Evolutionary conservation across 345 rosid species (phyloP).

Genomic region (Gossypium australe): DNA sequence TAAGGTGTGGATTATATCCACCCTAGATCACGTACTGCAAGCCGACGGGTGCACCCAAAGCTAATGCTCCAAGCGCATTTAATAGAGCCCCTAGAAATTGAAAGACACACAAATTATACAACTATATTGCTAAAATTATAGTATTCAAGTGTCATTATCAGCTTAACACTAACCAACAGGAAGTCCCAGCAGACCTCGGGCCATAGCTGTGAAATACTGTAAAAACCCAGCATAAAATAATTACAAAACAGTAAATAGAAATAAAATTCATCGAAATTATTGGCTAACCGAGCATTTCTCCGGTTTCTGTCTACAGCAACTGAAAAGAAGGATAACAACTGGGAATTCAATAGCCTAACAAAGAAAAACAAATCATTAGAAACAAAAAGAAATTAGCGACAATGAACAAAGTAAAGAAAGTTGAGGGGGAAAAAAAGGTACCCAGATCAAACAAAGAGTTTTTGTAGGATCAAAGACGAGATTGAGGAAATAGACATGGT

Average conservation of each 20-base stretch:
- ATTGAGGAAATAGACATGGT: slow-evolving; percentile 36
- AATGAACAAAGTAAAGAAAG: neutral
- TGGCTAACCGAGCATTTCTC: slow-evolving; percentile 50
- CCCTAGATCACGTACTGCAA: slow-evolving; percentile 44
- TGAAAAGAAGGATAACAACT: slow-evolving; percentile 45
- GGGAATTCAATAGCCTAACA: slow-evolving; percentile 45
- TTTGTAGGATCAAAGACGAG: slow-evolving; percentile 55
- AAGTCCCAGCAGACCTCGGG: slow-evolving; percentile 55
- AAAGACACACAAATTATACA: neutral
- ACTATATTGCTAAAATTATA: neutral
- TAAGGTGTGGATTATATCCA: neutral
- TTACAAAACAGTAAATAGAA: neutral
- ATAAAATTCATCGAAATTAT: neutral
- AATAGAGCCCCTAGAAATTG: slow-evolving; percentile 54
- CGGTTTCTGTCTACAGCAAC: slow-evolving; percentile 48
- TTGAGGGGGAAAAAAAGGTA: slow-evolving; percentile 9
- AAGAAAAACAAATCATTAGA: neutral
- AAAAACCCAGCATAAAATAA: slow-evolving; percentile 15
- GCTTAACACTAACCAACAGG: slow-evolving; percentile 52
- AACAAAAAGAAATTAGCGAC: too few species aligned
- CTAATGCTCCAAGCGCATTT: slow-evolving; percentile 74
- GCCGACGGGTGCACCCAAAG: slow-evolving; percentile 82
- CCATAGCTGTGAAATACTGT: slow-evolving; percentile 63
- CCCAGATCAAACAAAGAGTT: slow-evolving; percentile 62
- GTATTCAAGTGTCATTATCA: neutral